Percentiles rank a stretch among this genome's conserved stretches.
phyloP scores from a whole-genome alignment of 2,329 filamentous ascomycete genomes.

The Arachnopeziza araneosa region DNA sequence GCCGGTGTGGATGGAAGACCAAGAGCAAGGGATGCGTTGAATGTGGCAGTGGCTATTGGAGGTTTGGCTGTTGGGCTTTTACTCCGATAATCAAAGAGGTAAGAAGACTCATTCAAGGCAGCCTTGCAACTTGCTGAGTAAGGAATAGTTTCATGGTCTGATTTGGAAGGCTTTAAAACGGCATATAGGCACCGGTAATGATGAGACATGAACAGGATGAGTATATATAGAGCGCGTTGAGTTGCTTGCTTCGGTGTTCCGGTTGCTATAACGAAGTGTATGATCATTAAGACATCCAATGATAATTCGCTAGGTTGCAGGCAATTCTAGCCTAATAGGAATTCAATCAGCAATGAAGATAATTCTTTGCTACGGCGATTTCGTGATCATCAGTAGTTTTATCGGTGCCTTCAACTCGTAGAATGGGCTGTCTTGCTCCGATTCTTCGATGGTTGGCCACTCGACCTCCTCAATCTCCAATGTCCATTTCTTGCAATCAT shows the following conservation, averaged over 20 bases:
- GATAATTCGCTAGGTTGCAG: conserved; percentile 1
- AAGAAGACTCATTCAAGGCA: background rate
- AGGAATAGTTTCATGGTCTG: background rate
- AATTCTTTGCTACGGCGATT: background rate
- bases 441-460: conserved; percentile 36
- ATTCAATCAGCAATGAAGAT: background rate
- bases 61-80: conserved; percentile 6
- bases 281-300: background rate
- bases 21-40: background rate
- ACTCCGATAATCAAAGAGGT: conserved; percentile 1
- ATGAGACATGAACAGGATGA: background rate
- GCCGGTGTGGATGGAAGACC: conserved; percentile 13
- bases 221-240: background rate
- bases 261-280: background rate
- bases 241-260: background rate
- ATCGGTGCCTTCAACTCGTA: conserved; percentile 34
- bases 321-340: conserved; percentile 2
- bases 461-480: conserved; percentile 35
- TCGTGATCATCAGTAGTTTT: conserved; percentile 37
- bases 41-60: conserved; percentile 5
- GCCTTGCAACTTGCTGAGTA: background rate
- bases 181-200: background rate
- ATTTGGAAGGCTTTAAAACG: background rate
- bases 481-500: background rate
- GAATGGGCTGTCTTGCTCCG: conserved; percentile 55